phyloP scores from a whole-genome alignment of 129 eudicot genomes.

The Scalesia atractyloides region DNA sequence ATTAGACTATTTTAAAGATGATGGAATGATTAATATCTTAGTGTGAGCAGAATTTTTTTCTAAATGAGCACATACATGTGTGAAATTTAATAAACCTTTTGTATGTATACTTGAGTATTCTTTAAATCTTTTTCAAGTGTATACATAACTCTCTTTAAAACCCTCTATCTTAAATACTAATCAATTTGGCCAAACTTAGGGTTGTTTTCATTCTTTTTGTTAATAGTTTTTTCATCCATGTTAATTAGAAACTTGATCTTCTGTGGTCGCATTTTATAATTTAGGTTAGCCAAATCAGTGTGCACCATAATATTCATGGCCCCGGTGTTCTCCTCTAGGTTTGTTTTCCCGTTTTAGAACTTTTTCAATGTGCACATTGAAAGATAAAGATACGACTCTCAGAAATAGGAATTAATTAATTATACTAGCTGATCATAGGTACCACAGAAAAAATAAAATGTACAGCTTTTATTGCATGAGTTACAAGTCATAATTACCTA shows the following conservation, averaged over 20 bases:
- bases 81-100: too few species aligned
- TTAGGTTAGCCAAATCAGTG: background rate
- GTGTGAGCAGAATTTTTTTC: too few species aligned
- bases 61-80: too few species aligned
- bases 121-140: background rate
- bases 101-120: background rate
- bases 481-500: constrained; percentile 11
- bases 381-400: constrained; percentile 21
- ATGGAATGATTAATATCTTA: too few species aligned
- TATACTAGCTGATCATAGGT: constrained; percentile 6
- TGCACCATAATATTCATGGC: constrained; percentile 19
- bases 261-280: constrained; percentile 19
- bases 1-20: too few species aligned
- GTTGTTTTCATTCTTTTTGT: too few species aligned
- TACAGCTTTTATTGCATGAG: constrained; percentile 9
- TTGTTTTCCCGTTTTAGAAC: constrained; percentile 4
- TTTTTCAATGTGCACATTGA: constrained; percentile 19
- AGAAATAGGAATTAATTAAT: background rate
- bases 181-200: too few species aligned
- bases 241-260: too few species aligned
- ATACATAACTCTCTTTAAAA: too few species aligned
- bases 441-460: constrained; percentile 7
- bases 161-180: too few species aligned
- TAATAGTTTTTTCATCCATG: too few species aligned
- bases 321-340: constrained; percentile 19